Evolutionary conservation across 208 protist species (phyloP).

Genomic region (Acanthamoeba lenticulata): DNA sequence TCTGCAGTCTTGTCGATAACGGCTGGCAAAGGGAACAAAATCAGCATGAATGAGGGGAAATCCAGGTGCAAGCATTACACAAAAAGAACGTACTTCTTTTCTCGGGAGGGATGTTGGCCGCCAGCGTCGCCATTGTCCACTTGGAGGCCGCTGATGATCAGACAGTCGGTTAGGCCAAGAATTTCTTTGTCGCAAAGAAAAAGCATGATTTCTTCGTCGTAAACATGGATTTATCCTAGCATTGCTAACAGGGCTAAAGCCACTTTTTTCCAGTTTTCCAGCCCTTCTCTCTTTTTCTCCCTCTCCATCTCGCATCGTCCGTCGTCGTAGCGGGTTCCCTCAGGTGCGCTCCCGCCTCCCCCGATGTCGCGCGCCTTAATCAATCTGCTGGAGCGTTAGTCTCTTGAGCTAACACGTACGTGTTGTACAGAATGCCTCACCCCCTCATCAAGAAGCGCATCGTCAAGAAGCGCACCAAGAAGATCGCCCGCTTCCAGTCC

Average conservation of each 20-base stretch:
- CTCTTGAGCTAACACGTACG: too few relatives aligned
- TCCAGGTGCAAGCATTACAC: too few relatives aligned
- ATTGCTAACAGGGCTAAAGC: background rate
- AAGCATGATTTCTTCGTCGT: background rate
- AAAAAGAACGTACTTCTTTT: conserved; percentile 24
- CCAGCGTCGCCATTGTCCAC: background rate
- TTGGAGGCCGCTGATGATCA: background rate
- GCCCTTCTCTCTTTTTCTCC: conserved; percentile 3
- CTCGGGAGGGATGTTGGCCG: background rate
- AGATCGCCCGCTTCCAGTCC: conserved; percentile 96
- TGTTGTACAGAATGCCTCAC: conserved; percentile 92
- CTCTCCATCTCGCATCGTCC: background rate
- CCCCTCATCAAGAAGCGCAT: conserved; percentile 92
- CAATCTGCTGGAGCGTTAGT: too few relatives aligned
- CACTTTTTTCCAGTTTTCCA: background rate
- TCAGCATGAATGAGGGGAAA: too few relatives aligned
- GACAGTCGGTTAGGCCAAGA: background rate
- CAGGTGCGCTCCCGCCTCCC: background rate
- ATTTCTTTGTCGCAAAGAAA: background rate
- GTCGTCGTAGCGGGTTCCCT: background rate
- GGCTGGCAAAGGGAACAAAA: background rate
- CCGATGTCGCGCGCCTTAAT: too few relatives aligned
- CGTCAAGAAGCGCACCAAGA: conserved; percentile 98
- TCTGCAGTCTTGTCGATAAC: conserved; percentile 78
- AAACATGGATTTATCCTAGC: background rate